Conservation (phyloP, 805 yeast species). For the Saccharomycopsis fibuligera region DNA sequence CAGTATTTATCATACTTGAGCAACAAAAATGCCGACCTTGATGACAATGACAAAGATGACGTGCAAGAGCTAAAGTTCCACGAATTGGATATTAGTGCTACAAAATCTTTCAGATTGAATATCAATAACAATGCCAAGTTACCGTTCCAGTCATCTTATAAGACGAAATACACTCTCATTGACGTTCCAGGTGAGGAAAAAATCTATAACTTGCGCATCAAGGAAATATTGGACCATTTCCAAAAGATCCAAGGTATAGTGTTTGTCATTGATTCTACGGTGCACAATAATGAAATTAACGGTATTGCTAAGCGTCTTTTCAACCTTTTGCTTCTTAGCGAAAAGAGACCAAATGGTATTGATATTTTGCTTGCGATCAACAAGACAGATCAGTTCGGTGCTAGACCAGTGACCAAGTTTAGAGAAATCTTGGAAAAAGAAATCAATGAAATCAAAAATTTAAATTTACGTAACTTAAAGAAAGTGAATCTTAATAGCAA, state of each 20-base stretch:
- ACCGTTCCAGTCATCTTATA: constrained; percentile 33
- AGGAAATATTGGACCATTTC: constrained; percentile 40
- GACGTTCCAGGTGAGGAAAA: constrained; percentile 91
- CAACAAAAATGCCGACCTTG: constrained; percentile 14
- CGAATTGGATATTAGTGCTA: constrained; percentile 29
- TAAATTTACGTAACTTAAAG: constrained; percentile 25
- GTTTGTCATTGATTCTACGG: constrained; percentile 72
- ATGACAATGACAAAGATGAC: constrained; percentile 14
- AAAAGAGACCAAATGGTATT: constrained; percentile 53
- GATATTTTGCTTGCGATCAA: constrained; percentile 77
- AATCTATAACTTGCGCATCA: constrained; percentile 49
- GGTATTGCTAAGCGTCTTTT: constrained; percentile 54
- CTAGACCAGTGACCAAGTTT: constrained; percentile 63
- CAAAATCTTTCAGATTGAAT: constrained; percentile 48
- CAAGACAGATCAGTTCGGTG: constrained; percentile 79
- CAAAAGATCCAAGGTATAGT: constrained; percentile 57
- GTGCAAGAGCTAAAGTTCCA: neutral
- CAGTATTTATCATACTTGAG: constrained; percentile 10
- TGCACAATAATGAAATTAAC: constrained; percentile 41
- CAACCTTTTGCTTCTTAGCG: constrained; percentile 56
- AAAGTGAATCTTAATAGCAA: constrained; percentile 29
- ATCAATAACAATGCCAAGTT: constrained; percentile 31
- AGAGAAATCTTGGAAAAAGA: constrained; percentile 48
- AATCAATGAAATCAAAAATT: constrained; percentile 37
- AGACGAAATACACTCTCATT: constrained; percentile 43